These are phyloP conservation scores for Starmerella kuoi DNA, from an alignment of 805 yeast species.

Conservation along the genomic window DNA sequence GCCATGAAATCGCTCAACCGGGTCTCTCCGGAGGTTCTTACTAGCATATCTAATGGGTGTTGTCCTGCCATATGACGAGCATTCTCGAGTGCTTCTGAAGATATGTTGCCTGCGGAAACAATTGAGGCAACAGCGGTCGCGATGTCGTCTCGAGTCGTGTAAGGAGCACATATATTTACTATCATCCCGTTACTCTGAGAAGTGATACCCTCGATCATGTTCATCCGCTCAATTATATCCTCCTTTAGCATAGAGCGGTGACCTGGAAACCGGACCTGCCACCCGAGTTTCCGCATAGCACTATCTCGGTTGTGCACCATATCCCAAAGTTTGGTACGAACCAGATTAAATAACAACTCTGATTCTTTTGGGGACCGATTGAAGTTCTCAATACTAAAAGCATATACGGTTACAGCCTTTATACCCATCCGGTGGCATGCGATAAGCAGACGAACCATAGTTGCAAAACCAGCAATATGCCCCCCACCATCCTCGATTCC, in stretches of 20 bases:
- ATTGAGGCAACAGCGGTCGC: slow-evolving; percentile 41
- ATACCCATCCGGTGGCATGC: slow-evolving; percentile 71
- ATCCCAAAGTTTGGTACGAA: slow-evolving; percentile 26
- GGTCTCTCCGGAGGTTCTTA: slow-evolving; percentile 82
- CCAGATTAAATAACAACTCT: slow-evolving; percentile 37
- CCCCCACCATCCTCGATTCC: slow-evolving; percentile 71
- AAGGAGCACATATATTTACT: slow-evolving; percentile 65
- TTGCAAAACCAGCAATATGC: slow-evolving; percentile 76
- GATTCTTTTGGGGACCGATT: slow-evolving; percentile 72
- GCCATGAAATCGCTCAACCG: slow-evolving; percentile 80
- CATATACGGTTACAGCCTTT: slow-evolving; percentile 76
- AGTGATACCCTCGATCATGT: slow-evolving; percentile 52
- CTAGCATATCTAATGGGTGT: slow-evolving; percentile 69
- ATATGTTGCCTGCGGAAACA: neutral
- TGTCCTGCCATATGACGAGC: slow-evolving; percentile 54
- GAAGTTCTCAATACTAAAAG: slow-evolving; percentile 92
- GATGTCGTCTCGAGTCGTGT: slow-evolving; percentile 85
- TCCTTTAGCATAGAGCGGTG: slow-evolving; percentile 52
- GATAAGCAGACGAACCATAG: slow-evolving; percentile 56
- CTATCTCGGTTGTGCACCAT: slow-evolving; percentile 18
- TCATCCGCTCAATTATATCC: slow-evolving; percentile 55
- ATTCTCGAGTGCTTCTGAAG: slow-evolving; percentile 31
- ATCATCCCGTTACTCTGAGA: slow-evolving; percentile 34
- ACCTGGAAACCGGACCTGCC: slow-evolving; percentile 68
- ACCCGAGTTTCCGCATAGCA: slow-evolving; percentile 38